Percentiles rank a stretch among this genome's conserved stretches.
Conservation (phyloP, 2,329 filamentous ascomycete species). For the Phaeomoniella chlamydospora region DNA sequence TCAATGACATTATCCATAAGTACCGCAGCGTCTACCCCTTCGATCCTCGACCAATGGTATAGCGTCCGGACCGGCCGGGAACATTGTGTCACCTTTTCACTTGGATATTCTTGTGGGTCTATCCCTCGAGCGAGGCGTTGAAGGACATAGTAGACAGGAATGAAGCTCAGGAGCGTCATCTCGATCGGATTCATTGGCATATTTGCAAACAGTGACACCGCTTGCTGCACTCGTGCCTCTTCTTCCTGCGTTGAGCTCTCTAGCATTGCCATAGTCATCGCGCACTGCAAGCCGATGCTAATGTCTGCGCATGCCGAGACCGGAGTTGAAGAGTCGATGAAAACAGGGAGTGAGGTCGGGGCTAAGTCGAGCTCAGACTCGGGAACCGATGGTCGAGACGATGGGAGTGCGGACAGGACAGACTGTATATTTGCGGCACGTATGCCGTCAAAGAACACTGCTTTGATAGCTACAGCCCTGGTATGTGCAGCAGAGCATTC, state of each 20-base stretch:
- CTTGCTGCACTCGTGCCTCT: slow-evolving; percentile 20
- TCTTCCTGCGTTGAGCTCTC: slow-evolving; percentile 19
- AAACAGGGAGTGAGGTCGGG: slow-evolving; percentile 17
- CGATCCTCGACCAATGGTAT: slow-evolving; percentile 4
- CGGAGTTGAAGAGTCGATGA: slow-evolving; percentile 41
- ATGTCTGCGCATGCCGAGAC: slow-evolving; percentile 35
- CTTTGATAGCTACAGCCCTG: slow-evolving; percentile 43
- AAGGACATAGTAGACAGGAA: slow-evolving; percentile 24
- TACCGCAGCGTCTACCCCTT: slow-evolving; percentile 6
- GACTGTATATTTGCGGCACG: slow-evolving; percentile 35
- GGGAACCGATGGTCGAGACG: slow-evolving; percentile 15
- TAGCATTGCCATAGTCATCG: slow-evolving; percentile 41
- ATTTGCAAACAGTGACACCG: slow-evolving; percentile 25
- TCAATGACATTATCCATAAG: background rate
- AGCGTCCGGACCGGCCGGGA: slow-evolving; percentile 10
- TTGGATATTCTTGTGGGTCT: slow-evolving; percentile 10
- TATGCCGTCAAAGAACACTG: slow-evolving; percentile 40
- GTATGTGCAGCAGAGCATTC: slow-evolving; percentile 58
- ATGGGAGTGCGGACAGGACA: slow-evolving; percentile 38
- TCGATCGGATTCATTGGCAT: slow-evolving; percentile 26
- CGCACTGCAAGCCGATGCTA: slow-evolving; percentile 41
- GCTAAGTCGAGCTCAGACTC: slow-evolving; percentile 8
- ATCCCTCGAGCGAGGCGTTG: slow-evolving; percentile 8
- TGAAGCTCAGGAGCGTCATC: slow-evolving; percentile 25
- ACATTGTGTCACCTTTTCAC: slow-evolving; percentile 10